phyloP scores from a whole-genome alignment of 352 stramenopile species.

The Halophytophthora polymorphica region DNA sequence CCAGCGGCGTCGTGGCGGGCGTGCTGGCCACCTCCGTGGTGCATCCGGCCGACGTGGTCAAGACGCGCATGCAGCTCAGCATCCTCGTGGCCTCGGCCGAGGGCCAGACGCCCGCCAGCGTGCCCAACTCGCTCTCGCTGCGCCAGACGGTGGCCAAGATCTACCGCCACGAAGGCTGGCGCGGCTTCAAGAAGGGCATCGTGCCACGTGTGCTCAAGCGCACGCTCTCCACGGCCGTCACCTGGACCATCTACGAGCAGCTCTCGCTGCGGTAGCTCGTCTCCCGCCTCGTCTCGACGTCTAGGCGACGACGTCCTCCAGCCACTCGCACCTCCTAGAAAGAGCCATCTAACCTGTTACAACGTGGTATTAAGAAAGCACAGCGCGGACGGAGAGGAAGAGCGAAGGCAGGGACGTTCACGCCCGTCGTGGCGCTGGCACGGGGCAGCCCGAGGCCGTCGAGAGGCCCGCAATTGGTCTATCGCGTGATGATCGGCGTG shows the following conservation, averaged over 20 bases:
- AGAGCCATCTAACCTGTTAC: too few species aligned
- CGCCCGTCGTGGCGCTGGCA: too few species aligned
- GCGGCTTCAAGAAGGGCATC: slow-evolving; percentile 94
- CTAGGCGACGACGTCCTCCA: too few species aligned
- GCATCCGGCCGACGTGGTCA: slow-evolving; percentile 83
- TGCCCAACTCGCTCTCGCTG: slow-evolving; percentile 61
- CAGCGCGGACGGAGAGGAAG: too few species aligned
- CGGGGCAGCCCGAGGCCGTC: too few species aligned
- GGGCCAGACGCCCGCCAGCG: slow-evolving; percentile 21
- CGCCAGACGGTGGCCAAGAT: slow-evolving; percentile 82
- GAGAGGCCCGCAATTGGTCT: slow-evolving; percentile 12
- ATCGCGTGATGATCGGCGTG: slow-evolving; percentile 85
- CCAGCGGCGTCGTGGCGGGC: slow-evolving; percentile 71
- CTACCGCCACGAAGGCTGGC: slow-evolving; percentile 86
- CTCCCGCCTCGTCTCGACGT: not conserved
- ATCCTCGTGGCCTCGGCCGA: slow-evolving; percentile 43
- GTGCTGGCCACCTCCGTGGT: slow-evolving; percentile 80
- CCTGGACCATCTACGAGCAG: slow-evolving; percentile 99
- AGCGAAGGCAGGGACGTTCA: too few species aligned
- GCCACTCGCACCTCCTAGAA: too few species aligned
- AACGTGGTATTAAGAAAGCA: too few species aligned
- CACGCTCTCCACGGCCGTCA: slow-evolving; percentile 97
- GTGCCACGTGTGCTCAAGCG: slow-evolving; percentile 94
- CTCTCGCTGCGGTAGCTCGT: slow-evolving; percentile 51
- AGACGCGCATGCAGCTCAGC: slow-evolving; percentile 87